Evolutionary conservation across 1,139 yeast species (phyloP).

Genomic region (Suhomyces kunorum): DNA sequence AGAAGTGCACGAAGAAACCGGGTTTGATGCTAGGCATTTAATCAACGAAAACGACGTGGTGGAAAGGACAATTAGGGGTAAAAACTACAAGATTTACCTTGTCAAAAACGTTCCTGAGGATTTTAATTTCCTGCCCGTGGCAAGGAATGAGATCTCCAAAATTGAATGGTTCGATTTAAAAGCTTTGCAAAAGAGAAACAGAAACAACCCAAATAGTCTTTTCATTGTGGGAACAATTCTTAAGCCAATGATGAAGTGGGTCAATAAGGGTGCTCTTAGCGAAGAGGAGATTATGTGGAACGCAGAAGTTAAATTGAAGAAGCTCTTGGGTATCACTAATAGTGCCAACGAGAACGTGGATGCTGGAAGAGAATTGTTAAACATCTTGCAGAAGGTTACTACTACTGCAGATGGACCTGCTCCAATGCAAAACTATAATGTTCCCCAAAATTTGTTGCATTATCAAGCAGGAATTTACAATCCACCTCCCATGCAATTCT

Average conservation of each 20-base stretch:
- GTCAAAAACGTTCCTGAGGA: slow-evolving; percentile 80
- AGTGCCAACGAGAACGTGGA: slow-evolving; percentile 40
- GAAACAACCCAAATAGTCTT: slow-evolving; percentile 47
- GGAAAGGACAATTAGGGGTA: slow-evolving; percentile 80
- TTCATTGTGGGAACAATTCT: slow-evolving; percentile 63
- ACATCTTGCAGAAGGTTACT: slow-evolving; percentile 55
- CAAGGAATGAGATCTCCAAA: slow-evolving; percentile 79
- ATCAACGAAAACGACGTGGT: slow-evolving; percentile 71
- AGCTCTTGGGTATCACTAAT: slow-evolving; percentile 56
- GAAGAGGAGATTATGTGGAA: slow-evolving; percentile 56
- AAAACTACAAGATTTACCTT: slow-evolving; percentile 81
- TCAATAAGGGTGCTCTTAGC: slow-evolving; percentile 51
- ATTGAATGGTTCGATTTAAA: slow-evolving; percentile 50
- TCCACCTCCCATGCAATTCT: slow-evolving; percentile 15
- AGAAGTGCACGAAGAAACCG: slow-evolving; percentile 95
- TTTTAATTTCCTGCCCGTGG: slow-evolving; percentile 71
- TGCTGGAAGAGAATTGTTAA: slow-evolving; percentile 75
- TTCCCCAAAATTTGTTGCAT: slow-evolving; percentile 12
- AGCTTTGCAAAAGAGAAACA: slow-evolving; percentile 35
- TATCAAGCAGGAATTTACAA: slow-evolving; percentile 9
- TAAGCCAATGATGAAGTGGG: slow-evolving; percentile 60
- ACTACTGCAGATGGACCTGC: slow-evolving; percentile 9
- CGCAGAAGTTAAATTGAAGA: slow-evolving; percentile 66
- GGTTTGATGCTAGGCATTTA: slow-evolving; percentile 73
- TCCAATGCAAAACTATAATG: slow-evolving; percentile 9